Percentiles rank a stretch among this genome's conserved stretches.
Conservation (phyloP, 2,329 filamentous ascomycete species). For the Ophiostoma quercus region DNA sequence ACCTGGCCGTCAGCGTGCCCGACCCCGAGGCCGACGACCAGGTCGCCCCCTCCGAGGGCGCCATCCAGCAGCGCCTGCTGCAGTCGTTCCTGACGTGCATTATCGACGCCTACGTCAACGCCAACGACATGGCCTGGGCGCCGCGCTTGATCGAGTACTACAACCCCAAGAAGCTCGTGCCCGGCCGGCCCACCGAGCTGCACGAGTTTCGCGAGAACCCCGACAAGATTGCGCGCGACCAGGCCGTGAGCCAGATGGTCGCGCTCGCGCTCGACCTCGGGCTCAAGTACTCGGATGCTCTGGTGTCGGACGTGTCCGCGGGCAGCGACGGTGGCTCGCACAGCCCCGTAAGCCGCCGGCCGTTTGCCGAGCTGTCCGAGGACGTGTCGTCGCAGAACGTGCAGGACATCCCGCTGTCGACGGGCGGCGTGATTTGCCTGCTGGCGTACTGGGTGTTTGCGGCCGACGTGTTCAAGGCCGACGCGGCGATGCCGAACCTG, state of each 20-base stretch:
- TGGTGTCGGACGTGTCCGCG: conserved; percentile 41
- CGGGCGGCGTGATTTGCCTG: conserved; percentile 54
- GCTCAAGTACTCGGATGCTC: conserved; percentile 43
- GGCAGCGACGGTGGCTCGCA: conserved; percentile 25
- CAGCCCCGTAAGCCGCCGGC: conserved; percentile 40
- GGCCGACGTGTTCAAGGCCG: conserved; percentile 54
- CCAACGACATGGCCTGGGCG: conserved; percentile 56
- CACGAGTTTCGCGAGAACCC: conserved; percentile 59
- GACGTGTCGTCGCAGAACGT: conserved; percentile 32
- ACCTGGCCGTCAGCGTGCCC: conserved; percentile 51
- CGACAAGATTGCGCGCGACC: conserved; percentile 55
- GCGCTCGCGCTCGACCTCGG: conserved; percentile 60
- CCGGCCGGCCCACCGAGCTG: conserved; percentile 55
- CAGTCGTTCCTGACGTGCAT: conserved; percentile 75
- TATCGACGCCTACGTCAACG: conserved; percentile 66
- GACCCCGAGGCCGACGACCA: conserved; percentile 57
- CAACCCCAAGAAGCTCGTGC: conserved; percentile 58
- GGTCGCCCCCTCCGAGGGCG: conserved; percentile 52
- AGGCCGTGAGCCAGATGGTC: conserved; percentile 66
- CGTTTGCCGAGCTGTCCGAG: conserved; percentile 36
- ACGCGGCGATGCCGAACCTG: conserved; percentile 49
- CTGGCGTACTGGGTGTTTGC: conserved; percentile 60
- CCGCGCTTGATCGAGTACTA: conserved; percentile 63
- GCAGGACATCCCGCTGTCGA: conserved; percentile 53
- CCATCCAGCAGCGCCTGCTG: conserved; percentile 59